phyloP scores from a whole-genome alignment of 2,329 filamentous ascomycete species.

The Phialocephala subalpina region DNA sequence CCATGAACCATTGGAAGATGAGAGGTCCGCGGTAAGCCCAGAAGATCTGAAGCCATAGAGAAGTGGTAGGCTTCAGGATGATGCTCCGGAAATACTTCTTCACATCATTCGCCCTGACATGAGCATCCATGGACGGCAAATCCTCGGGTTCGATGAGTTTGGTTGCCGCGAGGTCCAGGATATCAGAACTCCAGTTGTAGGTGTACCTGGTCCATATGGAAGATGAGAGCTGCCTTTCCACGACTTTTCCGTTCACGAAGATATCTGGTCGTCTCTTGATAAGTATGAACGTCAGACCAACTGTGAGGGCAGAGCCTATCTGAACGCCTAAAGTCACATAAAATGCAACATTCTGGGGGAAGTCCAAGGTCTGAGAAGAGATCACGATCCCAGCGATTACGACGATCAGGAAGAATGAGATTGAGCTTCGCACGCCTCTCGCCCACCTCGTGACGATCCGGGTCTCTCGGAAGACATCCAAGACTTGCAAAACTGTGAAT shows the following conservation, averaged over 20 bases:
- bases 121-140: slow-evolving; percentile 59
- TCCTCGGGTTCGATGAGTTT: slow-evolving; percentile 68
- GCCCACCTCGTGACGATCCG: slow-evolving; percentile 17
- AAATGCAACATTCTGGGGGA: slow-evolving; percentile 6
- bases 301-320: slow-evolving; percentile 15
- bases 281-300: slow-evolving; percentile 16
- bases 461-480: slow-evolving; percentile 26
- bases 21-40: slow-evolving; percentile 57
- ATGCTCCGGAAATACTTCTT: slow-evolving; percentile 57
- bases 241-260: slow-evolving; percentile 58
- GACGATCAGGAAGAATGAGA: slow-evolving; percentile 21
- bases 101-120: slow-evolving; percentile 57
- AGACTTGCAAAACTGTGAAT: slow-evolving; percentile 22
- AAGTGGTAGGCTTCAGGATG: slow-evolving; percentile 49
- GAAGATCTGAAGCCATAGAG: slow-evolving; percentile 65
- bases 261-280: slow-evolving; percentile 73
- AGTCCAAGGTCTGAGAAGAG: neutral
- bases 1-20: slow-evolving; percentile 29
- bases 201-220: slow-evolving; percentile 67
- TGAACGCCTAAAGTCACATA: slow-evolving; percentile 21
- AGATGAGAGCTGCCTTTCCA: slow-evolving; percentile 62
- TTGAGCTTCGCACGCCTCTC: slow-evolving; percentile 16
- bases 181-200: slow-evolving; percentile 66
- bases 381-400: slow-evolving; percentile 19
- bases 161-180: slow-evolving; percentile 63